A percentile compares a stretch with the other conserved stretches of the same genome.
These are phyloP conservation scores for Ogataea degrootiae DNA, from an alignment of 805 yeast species.

Conservation along the genomic window DNA sequence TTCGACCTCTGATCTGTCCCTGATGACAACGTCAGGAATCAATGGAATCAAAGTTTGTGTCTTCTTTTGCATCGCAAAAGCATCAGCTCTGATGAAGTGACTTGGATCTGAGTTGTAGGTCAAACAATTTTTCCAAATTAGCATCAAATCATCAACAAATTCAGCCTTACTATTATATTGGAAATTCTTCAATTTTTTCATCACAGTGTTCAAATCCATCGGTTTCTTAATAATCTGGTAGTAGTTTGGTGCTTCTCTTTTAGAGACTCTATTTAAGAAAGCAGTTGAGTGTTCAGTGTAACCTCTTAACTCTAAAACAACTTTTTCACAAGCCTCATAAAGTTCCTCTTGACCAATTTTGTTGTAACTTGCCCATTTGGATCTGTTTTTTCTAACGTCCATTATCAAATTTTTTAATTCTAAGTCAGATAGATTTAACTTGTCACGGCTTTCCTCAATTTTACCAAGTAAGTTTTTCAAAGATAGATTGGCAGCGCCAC, in stretches of 20 bases:
- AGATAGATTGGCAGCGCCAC: constrained; percentile 72
- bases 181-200: constrained; percentile 79
- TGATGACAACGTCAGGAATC: constrained; percentile 82
- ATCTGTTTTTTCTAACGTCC: constrained; percentile 91
- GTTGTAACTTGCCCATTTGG: constrained; percentile 97
- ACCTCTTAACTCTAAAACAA: constrained; percentile 81
- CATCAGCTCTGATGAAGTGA: constrained; percentile 87
- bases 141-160: constrained; percentile 91
- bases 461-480: constrained; percentile 74
- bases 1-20: constrained; percentile 70
- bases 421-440: constrained; percentile 65
- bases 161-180: constrained; percentile 81
- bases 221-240: constrained; percentile 86
- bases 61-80: constrained; percentile 92
- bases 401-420: constrained; percentile 80
- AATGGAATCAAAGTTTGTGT: constrained; percentile 70
- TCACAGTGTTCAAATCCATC: constrained; percentile 93
- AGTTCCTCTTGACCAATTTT: constrained; percentile 95
- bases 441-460: constrained; percentile 77
- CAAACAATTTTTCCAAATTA: constrained; percentile 93
- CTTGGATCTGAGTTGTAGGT: constrained; percentile 92
- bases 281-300: constrained; percentile 97
- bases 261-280: constrained; percentile 90
- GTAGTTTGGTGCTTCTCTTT: constrained; percentile 97
- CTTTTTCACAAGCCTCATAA: constrained; percentile 96